A percentile compares a stretch with the other conserved stretches of the same genome.
These are phyloP conservation scores for Erodium moschatum DNA, from an alignment of 441 rosid genomes.

Conservation along the genomic window DNA sequence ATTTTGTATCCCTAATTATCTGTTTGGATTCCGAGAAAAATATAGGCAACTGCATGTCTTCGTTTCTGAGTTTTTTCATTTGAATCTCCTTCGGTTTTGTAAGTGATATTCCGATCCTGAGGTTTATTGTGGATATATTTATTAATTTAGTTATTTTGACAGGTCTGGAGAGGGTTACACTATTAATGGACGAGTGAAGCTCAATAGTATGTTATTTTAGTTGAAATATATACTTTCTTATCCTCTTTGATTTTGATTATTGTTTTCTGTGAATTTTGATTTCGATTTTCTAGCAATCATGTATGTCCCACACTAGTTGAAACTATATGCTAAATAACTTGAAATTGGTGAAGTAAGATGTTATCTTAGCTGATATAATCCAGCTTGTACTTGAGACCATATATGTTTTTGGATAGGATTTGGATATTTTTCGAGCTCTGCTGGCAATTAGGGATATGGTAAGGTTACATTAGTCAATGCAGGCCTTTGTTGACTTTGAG, in stretches of 20 bases:
- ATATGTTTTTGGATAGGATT: not conserved
- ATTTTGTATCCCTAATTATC: not conserved
- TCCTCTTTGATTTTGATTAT: not conserved
- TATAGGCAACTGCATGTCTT: not conserved
- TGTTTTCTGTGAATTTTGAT: not conserved
- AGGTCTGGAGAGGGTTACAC: not conserved
- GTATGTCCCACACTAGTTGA: not conserved
- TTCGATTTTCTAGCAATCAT: not conserved
- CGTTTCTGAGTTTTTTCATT: not conserved
- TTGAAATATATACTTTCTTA: too few relatives aligned
- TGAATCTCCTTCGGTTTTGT: not conserved
- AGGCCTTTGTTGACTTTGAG: not conserved
- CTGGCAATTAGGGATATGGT: not conserved
- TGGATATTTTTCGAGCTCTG: not conserved
- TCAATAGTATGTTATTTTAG: not conserved
- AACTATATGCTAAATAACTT: not conserved
- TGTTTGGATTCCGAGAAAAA: slow-evolving; percentile 1
- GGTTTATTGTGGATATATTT: not conserved
- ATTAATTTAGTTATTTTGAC: not conserved
- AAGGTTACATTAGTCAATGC: not conserved
- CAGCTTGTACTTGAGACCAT: not conserved
- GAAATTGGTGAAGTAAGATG: not conserved
- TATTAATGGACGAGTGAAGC: not conserved
- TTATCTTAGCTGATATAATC: not conserved
- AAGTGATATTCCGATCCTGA: not conserved